These are phyloP conservation scores for Boletus sensibilis DNA, from an alignment of 768 basidiomycete genomes.

Conservation along the genomic window DNA sequence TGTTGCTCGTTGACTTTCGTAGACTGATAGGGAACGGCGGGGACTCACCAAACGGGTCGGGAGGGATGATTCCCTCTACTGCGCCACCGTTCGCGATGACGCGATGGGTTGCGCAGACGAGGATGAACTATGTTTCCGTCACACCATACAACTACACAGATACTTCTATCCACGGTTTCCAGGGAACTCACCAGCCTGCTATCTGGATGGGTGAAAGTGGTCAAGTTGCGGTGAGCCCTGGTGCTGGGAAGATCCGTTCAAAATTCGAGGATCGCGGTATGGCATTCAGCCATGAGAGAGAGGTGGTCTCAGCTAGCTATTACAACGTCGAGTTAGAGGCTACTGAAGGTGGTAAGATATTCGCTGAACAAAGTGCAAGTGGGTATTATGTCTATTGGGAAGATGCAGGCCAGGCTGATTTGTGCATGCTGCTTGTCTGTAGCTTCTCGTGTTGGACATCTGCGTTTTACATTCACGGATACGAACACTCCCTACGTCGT, in stretches of 20 bases:
- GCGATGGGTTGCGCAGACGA: constrained; percentile 80
- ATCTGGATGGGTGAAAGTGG: constrained; percentile 89
- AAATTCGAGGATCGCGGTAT: constrained; percentile 62
- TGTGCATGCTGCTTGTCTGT: not conserved
- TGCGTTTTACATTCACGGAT: constrained; percentile 64
- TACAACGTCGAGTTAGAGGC: constrained; percentile 60
- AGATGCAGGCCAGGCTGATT: not conserved
- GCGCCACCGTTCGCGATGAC: constrained; percentile 85
- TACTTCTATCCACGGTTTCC: constrained; percentile 64
- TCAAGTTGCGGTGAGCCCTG: constrained; percentile 59
- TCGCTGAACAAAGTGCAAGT: constrained; percentile 65
- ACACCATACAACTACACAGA: constrained; percentile 70
- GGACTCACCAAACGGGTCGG: constrained; percentile 64
- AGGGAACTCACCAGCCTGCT: constrained; percentile 79
- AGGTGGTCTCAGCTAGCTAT: constrained; percentile 52
- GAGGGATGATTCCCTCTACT: constrained; percentile 77
- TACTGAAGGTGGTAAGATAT: constrained; percentile 47
- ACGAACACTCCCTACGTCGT: constrained; percentile 54
- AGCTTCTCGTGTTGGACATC: constrained; percentile 77
- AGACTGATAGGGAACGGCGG: constrained; percentile 73
- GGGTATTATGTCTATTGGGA: constrained; percentile 22
- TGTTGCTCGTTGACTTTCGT: not conserved
- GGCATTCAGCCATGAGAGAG: constrained; percentile 48
- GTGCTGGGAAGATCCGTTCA: constrained; percentile 47
- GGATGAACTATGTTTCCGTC: constrained; percentile 71